Base-by-base conservation (phyloP, 306 rosid species). In the Inga laurina region DNA sequence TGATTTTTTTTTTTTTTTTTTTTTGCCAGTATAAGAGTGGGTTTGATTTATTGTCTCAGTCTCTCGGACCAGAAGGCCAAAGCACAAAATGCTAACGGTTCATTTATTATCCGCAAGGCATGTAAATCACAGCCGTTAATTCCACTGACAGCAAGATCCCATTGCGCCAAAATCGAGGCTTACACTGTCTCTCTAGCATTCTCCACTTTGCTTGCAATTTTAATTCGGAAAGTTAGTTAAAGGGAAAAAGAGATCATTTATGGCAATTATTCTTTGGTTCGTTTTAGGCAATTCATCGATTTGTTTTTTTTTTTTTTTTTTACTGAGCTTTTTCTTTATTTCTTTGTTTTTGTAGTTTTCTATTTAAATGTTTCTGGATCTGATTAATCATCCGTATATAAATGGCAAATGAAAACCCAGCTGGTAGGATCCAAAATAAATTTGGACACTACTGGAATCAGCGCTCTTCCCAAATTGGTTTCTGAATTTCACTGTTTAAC, bases 401-500 rank as follows among this genome's bases (percentile, higher is more conserved):
- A 7, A 83, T 5, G 82, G 84, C 80, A 72, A 75, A 79, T 74
- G 62, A 64, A 51, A 52, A 74, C 72, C 30, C 74, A 39, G 66
- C 66, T 59, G 81, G 64, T 39, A 71, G 83, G 79, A 88, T 85
- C 90, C 93, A 83, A 86, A 83, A 75, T 73, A 73, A 82, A 81
- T 82, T 86, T 82, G 90, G 89, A 89, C 90, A 85, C 86, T 72
- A 84, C 86, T 81, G 79, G 76, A 66, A 84, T 77, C 81, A 78
- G 46, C 84, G 72, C 84, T 89, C 85, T 79, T 85, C 83, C 80
- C 85, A 61, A 72, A 59, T 66, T 81, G 82, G 86, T 68, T 84
- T 32, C 84, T 83, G 81, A 90, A 91, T 92, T 91, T 84, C 91
- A 81, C 80, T 80, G 86, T 81, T 21, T 82, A 66, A 59, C 84